Evolutionary conservation across 345 rosid species (phyloP), one percentile per base, ranked within the genome.

Genomic region (Eucalyptus urophylla): DNA sequence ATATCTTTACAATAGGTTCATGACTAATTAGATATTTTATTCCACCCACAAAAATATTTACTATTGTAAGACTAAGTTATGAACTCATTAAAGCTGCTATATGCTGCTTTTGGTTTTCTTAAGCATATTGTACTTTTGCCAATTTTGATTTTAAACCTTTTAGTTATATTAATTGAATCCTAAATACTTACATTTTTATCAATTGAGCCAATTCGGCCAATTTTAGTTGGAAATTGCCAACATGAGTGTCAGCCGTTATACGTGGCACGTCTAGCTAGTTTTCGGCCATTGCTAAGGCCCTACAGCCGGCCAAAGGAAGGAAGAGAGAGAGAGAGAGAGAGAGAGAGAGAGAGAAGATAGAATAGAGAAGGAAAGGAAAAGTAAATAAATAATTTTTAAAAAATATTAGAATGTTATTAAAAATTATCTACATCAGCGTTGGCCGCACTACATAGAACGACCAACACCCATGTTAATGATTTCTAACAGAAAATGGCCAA

Each of bases 381-480:
- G 24, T 56, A 56, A 10, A 53, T 53, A 56, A 10, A 53, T 53
- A 53, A 19, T 3, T 53, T 8, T 1, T 8, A 19, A 53, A 8
- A 53, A 53, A 10, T 56, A 0, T 24, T 56, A 56, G 0, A 56
- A 56, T 56, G 6, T 56, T 56, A 56, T 56, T 56, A 22, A 56
- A 56, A 56, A 8, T 56, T 56, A 0, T 56, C 0, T 1, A 56
- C 0, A 0, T 56, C 1, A 24, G 1, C 1, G 0, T 5, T 0
- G 1, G 3, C 0, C 6, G 0, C 3, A 0, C 4, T 25, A 22
- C 27, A 56, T 56, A 24, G 0, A 3, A 56, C 0, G 3, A 2
- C 13, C 29, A 25, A 10, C 12, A 5, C 27, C 12, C 13, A 24
- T 56, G 13, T 56, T 24, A 56, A 56, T 56, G 62, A 56, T 56